These are phyloP conservation scores for Coemansia sp. DNA, from an alignment of 192 early-diverging fungal species.

Conservation along the genomic window DNA sequence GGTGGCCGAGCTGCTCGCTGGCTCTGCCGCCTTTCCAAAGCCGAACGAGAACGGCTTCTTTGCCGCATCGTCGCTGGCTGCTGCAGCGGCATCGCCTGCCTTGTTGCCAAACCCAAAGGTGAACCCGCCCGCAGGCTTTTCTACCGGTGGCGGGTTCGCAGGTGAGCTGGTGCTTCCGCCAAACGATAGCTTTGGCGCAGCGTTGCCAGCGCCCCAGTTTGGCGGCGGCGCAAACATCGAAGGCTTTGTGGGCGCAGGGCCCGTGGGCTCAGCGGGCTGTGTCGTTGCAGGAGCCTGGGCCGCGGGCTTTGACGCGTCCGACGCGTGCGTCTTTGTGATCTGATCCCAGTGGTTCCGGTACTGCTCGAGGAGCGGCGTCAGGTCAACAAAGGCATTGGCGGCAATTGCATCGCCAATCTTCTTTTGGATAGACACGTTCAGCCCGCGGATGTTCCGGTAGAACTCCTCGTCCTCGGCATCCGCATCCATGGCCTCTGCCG, in stretches of 20 bases:
- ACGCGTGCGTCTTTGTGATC: not conserved
- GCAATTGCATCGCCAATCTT: conserved; percentile 27
- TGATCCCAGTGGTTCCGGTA: conserved; percentile 31
- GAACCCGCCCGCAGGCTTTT: conserved; percentile 11
- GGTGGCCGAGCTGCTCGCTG: not conserved
- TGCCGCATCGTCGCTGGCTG: conserved; percentile 2
- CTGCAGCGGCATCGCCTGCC: not conserved
- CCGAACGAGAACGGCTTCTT: conserved; percentile 41
- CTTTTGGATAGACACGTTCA: conserved; percentile 44
- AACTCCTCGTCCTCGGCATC: conserved; percentile 12
- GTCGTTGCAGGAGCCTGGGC: not conserved
- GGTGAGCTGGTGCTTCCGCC: not conserved
- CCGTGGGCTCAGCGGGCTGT: not conserved
- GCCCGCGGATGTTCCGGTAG: conserved; percentile 41
- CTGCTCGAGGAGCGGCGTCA: conserved; percentile 37
- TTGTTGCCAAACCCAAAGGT: conserved; percentile 27
- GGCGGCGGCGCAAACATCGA: conserved; percentile 1
- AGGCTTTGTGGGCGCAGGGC: not conserved
- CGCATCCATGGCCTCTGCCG: not conserved
- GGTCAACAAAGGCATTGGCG: conserved; percentile 35
- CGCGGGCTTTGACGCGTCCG: not conserved
- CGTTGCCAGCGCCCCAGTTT: not conserved
- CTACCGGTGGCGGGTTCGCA: not conserved
- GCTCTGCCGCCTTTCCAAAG: conserved; percentile 1
- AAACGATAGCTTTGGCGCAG: conserved; percentile 3